These are phyloP conservation scores for Amaranthus hypochondriacus DNA, from an alignment of 148 eudicot genomes.

Conservation along the genomic window DNA sequence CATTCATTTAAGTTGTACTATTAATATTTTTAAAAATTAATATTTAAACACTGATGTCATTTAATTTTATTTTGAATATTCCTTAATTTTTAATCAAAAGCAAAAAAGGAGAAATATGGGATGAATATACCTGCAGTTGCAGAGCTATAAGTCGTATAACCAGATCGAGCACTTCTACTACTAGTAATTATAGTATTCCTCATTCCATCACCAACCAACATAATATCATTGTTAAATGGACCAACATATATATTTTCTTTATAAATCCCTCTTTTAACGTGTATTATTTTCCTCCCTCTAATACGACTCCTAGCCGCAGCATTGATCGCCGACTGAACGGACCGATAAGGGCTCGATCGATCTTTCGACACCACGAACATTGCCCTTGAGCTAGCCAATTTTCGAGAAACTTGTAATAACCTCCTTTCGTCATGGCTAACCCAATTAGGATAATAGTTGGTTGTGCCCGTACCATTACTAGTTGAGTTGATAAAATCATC, in stretches of 20 bases:
- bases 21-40: no score
- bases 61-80: not conserved
- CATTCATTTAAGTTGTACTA: no score
- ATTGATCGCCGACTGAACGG: constrained; percentile 45
- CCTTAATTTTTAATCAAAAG: not conserved
- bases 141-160: constrained; percentile 62
- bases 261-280: constrained; percentile 41
- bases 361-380: constrained; percentile 41
- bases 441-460: constrained; percentile 31
- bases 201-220: constrained; percentile 64
- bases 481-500: not conserved
- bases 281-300: constrained; percentile 33
- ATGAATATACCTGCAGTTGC: constrained; percentile 61
- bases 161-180: constrained; percentile 44
- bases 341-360: constrained; percentile 27
- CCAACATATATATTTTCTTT: constrained; percentile 38
- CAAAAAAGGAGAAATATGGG: not conserved
- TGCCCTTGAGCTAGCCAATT: constrained; percentile 20
- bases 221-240: constrained; percentile 41
- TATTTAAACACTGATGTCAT: no score
- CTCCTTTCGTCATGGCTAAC: constrained; percentile 25
- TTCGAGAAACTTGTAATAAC: constrained; percentile 17
- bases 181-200: constrained; percentile 54
- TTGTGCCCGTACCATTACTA: not conserved
- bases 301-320: constrained; percentile 34